A percentile compares a stretch with the other conserved stretches of the same genome.
phyloP scores from a whole-genome alignment of 345 rosid genomes.

The Sisymbrium irio region DNA sequence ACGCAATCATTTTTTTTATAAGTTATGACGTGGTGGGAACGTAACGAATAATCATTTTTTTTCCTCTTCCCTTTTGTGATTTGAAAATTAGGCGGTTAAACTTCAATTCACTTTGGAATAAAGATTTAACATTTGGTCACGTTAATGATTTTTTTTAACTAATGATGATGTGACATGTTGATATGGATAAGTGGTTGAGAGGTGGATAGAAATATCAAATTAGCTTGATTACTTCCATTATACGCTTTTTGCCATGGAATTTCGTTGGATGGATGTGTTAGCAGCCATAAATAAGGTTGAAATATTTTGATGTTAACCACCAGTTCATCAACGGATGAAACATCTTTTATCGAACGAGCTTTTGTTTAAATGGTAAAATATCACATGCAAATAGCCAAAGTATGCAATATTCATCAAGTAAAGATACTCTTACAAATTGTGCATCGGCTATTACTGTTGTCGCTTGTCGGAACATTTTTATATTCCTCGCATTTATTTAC shows the following conservation, averaged over 20 bases:
- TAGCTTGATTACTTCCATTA: neutral
- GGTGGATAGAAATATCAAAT: neutral
- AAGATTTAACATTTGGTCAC: too few relatives aligned
- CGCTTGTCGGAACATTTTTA: neutral
- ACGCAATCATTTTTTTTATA: slow-evolving; percentile 16
- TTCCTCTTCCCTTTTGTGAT: neutral
- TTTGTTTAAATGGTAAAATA: neutral
- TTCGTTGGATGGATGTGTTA: neutral
- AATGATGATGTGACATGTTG: slow-evolving; percentile 4
- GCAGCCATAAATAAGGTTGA: neutral
- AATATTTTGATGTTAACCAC: neutral
- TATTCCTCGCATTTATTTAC: neutral
- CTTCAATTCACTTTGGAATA: neutral
- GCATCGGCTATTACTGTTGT: neutral
- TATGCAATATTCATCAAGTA: neutral
- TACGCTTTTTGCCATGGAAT: neutral
- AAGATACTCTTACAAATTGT: neutral
- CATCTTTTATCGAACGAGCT: neutral
- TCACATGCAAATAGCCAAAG: neutral
- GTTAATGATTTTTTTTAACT: neutral
- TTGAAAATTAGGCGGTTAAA: neutral
- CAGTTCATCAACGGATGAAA: neutral
- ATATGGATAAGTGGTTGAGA: neutral
- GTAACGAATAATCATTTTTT: slow-evolving; percentile 14
- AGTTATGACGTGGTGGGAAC: slow-evolving; percentile 13